Evolutionary conservation across 108 stramenopile species (phyloP), one percentile per base, ranked within the genome.

Genomic region (Nitzschia sp.): DNA sequence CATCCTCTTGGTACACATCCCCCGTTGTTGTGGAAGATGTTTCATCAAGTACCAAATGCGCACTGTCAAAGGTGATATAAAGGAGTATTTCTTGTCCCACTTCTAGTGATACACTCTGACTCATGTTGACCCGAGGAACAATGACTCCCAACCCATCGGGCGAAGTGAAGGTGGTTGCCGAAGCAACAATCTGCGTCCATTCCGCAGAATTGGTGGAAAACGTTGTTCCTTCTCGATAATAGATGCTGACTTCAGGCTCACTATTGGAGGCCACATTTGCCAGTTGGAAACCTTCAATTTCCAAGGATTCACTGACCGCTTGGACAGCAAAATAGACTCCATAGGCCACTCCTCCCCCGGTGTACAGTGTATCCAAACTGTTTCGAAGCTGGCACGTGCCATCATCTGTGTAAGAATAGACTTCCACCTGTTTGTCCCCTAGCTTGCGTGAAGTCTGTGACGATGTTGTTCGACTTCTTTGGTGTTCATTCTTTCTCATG

Each of bases 121-220:
- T 43, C n/a, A 67, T 55, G 38, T 67, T 54, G 10, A 54, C 66
- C 8, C 66, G 66, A 15, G 66, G 66, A 52, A 26, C 66, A 43
- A 67, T 55, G 9, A 17, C 43, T 24, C 61, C 61, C 20, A 62
- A 22, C 3, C 41, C 66, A 55, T 67, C 66, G 10, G 66, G 54
- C n/a, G 66, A 67, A 11, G 11, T 17, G 17, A 67, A 53, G 0
- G 43, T 24, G 10, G 66, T 56, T 20, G 40, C 41, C 21, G 53
- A 12, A 0, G 61, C 6, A 6, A 42, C 24, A 10, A 62, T 5
- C 3, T 43, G n/a, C 5, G 21, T 46, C 61, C 61, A 62, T 2
- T 62, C 61, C 1, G 9, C 21, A 8, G 41, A 8, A 43, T 43
- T 46, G 17, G 61, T 22, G 1, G 61, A 62, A 62, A 62, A 62